phyloP scores from a whole-genome alignment of 2,329 filamentous ascomycete species.

The Cladobotryum mycophilum region DNA sequence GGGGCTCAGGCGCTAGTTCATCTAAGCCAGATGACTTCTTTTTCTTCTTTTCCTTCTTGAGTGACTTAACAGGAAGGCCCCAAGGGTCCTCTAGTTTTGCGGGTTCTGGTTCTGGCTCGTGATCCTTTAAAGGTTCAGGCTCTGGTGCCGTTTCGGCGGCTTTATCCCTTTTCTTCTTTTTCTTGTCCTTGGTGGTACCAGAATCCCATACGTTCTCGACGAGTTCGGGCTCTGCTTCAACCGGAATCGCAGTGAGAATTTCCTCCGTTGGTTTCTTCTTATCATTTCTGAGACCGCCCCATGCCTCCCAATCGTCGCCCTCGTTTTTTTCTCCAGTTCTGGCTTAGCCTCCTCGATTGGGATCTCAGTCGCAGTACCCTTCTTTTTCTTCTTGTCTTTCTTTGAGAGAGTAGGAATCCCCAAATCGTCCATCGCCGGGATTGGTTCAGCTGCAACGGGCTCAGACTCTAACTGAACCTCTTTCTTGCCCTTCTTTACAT shows the following conservation, averaged over 20 bases:
- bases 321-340: constrained; percentile 22
- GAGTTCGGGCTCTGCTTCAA: constrained; percentile 1
- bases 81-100: constrained; percentile 17
- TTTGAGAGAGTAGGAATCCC: constrained; percentile 20
- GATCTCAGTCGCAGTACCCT: constrained; percentile 16
- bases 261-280: constrained; percentile 16
- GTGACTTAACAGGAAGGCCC: constrained; percentile 17
- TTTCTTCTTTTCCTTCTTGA: constrained; percentile 28
- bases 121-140: constrained; percentile 13
- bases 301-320: constrained; percentile 24
- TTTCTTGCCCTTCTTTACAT: constrained; percentile 36
- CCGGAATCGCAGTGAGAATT: neutral
- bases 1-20: constrained; percentile 7
- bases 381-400: constrained; percentile 37
- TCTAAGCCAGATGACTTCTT: constrained; percentile 20
- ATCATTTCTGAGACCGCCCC: constrained; percentile 25
- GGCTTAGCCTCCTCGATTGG: constrained; percentile 13
- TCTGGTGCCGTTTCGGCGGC: constrained; percentile 12
- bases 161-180: constrained; percentile 27
- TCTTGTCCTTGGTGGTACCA: constrained; percentile 1
- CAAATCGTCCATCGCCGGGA: constrained; percentile 15
- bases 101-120: constrained; percentile 21
- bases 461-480: constrained; percentile 20
- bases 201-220: constrained; percentile 6
- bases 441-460: constrained; percentile 16